Percentiles rank a stretch among this genome's conserved stretches.
These are phyloP conservation scores for Capsicum pubescens DNA, from an alignment of 257 asterid species.

Conservation along the genomic window DNA sequence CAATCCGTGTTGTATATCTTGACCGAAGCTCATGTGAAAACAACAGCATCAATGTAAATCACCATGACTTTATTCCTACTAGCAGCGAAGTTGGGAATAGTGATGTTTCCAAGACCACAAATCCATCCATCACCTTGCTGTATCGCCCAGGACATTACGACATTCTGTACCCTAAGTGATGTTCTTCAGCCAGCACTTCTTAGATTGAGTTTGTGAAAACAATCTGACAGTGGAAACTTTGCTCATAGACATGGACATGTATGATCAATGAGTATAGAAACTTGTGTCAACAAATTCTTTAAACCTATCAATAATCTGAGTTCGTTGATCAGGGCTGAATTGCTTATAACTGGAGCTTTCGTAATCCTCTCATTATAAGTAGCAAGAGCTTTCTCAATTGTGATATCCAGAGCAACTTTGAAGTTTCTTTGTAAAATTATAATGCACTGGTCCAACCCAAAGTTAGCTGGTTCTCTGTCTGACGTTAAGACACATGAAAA, in stretches of 20 bases:
- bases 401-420: not conserved
- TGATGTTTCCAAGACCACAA: constrained; percentile 40
- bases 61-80: constrained; percentile 81
- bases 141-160: constrained; percentile 94
- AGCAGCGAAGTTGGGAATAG: not conserved
- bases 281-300: not conserved
- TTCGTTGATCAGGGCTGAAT: not conserved
- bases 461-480: too few relatives aligned
- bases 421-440: not conserved
- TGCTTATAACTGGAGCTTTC: not conserved
- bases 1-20: constrained; percentile 88
- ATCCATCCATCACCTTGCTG: constrained; percentile 76
- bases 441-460: not conserved
- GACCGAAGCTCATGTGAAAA: constrained; percentile 85
- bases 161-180: constrained; percentile 58
- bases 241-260: not conserved
- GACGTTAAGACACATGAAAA: too few relatives aligned
- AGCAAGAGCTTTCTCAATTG: not conserved
- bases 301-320: constrained; percentile 3
- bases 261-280: constrained; percentile 11
- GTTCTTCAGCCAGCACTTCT: not conserved
- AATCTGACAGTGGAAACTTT: not conserved
- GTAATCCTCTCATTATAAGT: not conserved
- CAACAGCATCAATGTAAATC: constrained; percentile 80
- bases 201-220: not conserved